A percentile compares a stretch with the other conserved stretches of the same genome.
phyloP scores from a whole-genome alignment of 352 stramenopile species.

The Phytophthora hybrid region DNA sequence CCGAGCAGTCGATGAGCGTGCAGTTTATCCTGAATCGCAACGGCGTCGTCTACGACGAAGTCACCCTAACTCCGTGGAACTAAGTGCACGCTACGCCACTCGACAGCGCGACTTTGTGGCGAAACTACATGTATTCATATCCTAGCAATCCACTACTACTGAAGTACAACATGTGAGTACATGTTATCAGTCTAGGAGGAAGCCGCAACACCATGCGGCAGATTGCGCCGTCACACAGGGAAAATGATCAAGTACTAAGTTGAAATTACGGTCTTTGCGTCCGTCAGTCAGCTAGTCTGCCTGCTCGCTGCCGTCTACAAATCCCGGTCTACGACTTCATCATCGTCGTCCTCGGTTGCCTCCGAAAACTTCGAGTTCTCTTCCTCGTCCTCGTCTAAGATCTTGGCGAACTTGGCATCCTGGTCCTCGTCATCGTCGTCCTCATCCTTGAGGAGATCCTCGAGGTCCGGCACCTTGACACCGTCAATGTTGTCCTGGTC shows the following conservation, averaged over 20 bases:
- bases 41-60: slow-evolving; percentile 80
- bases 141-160: not conserved
- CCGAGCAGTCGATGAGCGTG: slow-evolving; percentile 68
- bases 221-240: not conserved
- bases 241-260: slow-evolving; percentile 39
- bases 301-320: slow-evolving; percentile 57
- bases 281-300: slow-evolving; percentile 36
- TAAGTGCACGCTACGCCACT: slow-evolving; percentile 23
- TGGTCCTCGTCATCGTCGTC: slow-evolving; percentile 83
- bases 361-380: slow-evolving; percentile 46
- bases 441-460: slow-evolving; percentile 88
- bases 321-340: slow-evolving; percentile 64
- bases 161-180: not conserved
- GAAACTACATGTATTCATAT: slow-evolving; percentile 23
- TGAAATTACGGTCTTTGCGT: slow-evolving; percentile 30
- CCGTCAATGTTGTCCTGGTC: slow-evolving; percentile 98
- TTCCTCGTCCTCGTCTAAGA: slow-evolving; percentile 83
- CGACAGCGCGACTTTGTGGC: not conserved
- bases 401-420: slow-evolving; percentile 80
- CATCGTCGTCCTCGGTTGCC: slow-evolving; percentile 44
- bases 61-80: slow-evolving; percentile 65
- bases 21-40: slow-evolving; percentile 88
- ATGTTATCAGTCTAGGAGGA: not conserved
- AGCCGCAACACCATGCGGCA: not conserved
- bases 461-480: slow-evolving; percentile 91